Base-by-base conservation (phyloP, 2,329 filamentous ascomycete genomes). In the Microsporum canis region DNA sequence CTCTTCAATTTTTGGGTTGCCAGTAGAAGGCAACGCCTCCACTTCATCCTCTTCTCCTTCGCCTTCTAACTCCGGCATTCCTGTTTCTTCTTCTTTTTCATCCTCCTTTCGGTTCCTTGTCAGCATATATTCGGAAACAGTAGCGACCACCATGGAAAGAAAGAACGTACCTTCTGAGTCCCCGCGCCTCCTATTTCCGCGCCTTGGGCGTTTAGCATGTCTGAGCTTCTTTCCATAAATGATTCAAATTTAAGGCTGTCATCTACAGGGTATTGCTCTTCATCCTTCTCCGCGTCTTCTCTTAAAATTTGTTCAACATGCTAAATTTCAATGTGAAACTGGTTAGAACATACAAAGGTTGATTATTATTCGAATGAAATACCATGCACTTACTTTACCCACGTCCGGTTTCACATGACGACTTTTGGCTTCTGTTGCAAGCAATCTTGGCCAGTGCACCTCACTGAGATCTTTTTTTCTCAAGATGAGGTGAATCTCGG, bases 401-500 rank as follows among this genome's bases (percentile, higher is more conserved):
- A 99, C 99, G 79, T 99, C 88, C 66, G 94, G 97, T 87, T 96
- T 96, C 71, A 99, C 17, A 23, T 23, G 17, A 23, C 17, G 17
- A 23, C 17, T 23, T 23, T 23, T 23, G 17, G 17, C 17, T 23
- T 23, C 17, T 23, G 17, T 23, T 23, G 17, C 17, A 23, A 23
- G 17, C 17, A 23, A 23, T 23, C 17, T 86, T 65, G 91, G 91
- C 94, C 94, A 99, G 84, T 87, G 97, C 77, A 94, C 90, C 71
- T 90, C 85, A 78, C 91, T 89, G 66, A 94, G 82, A 72, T 95
- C 91, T 86, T 96, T 96, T 88, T 99, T 99, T 78, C 89, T 85
- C 75, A 99, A 83, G 74, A 95, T 88, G 70, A 97, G 77, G 80
- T 95, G 88, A 68, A 96, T 81, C 71, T 91, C 27, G 3, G 47